A percentile compares a stretch with the other conserved stretches of the same genome.
phyloP scores from a whole-genome alignment of 352 stramenopile species.

The Globisporangium megalacanthum region DNA sequence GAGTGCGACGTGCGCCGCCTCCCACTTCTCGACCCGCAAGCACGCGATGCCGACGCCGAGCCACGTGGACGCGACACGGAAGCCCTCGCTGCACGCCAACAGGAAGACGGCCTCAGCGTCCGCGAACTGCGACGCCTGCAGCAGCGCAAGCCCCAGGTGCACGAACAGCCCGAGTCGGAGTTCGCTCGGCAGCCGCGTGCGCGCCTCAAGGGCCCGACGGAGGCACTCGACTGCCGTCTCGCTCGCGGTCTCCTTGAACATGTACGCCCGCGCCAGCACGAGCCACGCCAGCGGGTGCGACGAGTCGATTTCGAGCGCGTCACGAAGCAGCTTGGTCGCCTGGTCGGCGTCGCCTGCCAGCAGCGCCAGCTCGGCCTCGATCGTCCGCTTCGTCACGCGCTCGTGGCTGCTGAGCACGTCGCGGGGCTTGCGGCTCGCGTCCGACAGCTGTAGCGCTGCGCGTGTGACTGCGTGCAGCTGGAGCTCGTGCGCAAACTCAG shows the following conservation, averaged over 20 bases:
- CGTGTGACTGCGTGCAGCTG: slow-evolving; percentile 32
- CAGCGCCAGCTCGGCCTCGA: slow-evolving; percentile 40
- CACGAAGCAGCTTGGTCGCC: slow-evolving; percentile 33
- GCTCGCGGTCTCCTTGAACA: slow-evolving; percentile 36
- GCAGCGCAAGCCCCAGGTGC: slow-evolving; percentile 49
- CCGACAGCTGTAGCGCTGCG: slow-evolving; percentile 29
- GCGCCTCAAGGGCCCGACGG: slow-evolving; percentile 34
- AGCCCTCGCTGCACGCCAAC: slow-evolving; percentile 40
- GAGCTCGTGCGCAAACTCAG: slow-evolving; percentile 35
- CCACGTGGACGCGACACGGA: slow-evolving; percentile 65
- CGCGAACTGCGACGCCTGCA: slow-evolving; percentile 62
- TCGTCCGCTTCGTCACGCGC: slow-evolving; percentile 40
- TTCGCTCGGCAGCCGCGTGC: slow-evolving; percentile 18
- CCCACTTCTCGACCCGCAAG: slow-evolving; percentile 57
- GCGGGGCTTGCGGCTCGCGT: slow-evolving; percentile 22
- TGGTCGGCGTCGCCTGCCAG: slow-evolving; percentile 16
- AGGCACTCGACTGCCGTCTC: slow-evolving; percentile 46
- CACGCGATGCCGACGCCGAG: slow-evolving; percentile 69
- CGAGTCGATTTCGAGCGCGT: slow-evolving; percentile 56
- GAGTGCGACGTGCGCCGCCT: slow-evolving; percentile 51
- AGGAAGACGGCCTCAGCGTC: slow-evolving; percentile 52
- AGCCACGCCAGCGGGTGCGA: slow-evolving; percentile 52
- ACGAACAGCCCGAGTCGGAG: slow-evolving; percentile 44
- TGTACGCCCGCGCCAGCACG: slow-evolving; percentile 37
- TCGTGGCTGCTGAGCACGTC: slow-evolving; percentile 41